Base-by-base conservation (phyloP, 495 filamentous ascomycete genomes). In the Trichoderma erinaceum region DNA sequence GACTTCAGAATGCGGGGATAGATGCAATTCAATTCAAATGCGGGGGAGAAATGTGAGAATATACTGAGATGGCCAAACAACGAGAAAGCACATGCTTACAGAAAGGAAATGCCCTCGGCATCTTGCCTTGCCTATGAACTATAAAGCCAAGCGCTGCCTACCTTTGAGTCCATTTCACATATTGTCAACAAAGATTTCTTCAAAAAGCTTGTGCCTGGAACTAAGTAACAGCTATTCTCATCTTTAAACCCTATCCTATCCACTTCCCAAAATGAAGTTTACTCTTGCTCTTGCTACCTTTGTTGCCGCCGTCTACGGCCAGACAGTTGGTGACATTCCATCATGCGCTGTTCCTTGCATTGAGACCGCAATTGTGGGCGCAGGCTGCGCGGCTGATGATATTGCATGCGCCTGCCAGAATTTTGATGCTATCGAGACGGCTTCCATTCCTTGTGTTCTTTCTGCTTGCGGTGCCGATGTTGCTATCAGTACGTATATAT, bases 391-490 rank as follows among this genome's bases (percentile, higher is more conserved):
- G 23, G 27, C 41, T 25, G 70, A 67, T 65, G 81, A 83, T 74
- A 76, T 74, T 69, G 52, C 70, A 38, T 83, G 82, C 75, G 76
- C 79, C 68, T 84, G 82, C 65, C 63, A 63, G 38, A 73, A 79
- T 68, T 70, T 74, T 48, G 71, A 74, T 32, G 50, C 69, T 27
- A 69, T 82, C 43, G 71, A 73, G 21, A 8, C 65, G 4, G 71
- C 64, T 16, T 79, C 78, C 44, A 78, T 76, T n/a, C n/a, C 46
- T 52, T 80, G 79, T 69, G 78, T 83, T 12, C 44, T 81, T 25
- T 27, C 58, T 7, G 66, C 65, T 6, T 82, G 79, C 67, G 78
- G 75, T 38, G 38, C 68, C 16, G 74, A 75, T 11, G 70, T 72
- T 7, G 79, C 79, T 18, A 61, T 75, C 13, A 69, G 77, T 78